Percentiles rank a stretch among this genome's conserved stretches.
These are phyloP conservation scores for Schoenoplectus tabernaemontani DNA, from an alignment of 202 grass and related monocot species.

Conservation along the genomic window DNA sequence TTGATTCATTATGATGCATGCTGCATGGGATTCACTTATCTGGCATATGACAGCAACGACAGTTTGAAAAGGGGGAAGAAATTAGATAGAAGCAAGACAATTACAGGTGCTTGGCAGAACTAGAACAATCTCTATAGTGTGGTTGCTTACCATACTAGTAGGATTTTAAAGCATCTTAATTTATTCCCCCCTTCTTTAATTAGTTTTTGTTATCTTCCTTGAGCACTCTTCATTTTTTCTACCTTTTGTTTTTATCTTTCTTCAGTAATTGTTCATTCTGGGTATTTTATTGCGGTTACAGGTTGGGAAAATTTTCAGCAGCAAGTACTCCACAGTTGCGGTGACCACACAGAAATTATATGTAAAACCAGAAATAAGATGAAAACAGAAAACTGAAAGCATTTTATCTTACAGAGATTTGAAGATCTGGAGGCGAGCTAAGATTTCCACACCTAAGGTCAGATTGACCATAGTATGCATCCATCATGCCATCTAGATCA, in stretches of 20 bases:
- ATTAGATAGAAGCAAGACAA: background rate
- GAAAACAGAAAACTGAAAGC: background rate
- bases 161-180: background rate
- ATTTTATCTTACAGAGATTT: constrained; percentile 49
- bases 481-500: constrained; percentile 15
- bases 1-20: background rate
- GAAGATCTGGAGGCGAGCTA: constrained; percentile 49
- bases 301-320: background rate
- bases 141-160: background rate
- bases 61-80: background rate
- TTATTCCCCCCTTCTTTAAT: background rate
- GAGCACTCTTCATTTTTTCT: background rate
- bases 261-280: background rate
- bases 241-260: background rate
- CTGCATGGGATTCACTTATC: background rate
- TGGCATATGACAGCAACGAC: background rate
- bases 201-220: background rate
- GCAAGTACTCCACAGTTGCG: background rate
- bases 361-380: background rate
- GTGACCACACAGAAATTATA: background rate
- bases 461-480: constrained; percentile 18
- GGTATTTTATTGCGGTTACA: background rate
- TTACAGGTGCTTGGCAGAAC: constrained; percentile 13
- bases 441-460: constrained; percentile 40
- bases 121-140: background rate